phyloP scores from a whole-genome alignment of 768 basidiomycete species.

The Auriscalpium orientale region DNA sequence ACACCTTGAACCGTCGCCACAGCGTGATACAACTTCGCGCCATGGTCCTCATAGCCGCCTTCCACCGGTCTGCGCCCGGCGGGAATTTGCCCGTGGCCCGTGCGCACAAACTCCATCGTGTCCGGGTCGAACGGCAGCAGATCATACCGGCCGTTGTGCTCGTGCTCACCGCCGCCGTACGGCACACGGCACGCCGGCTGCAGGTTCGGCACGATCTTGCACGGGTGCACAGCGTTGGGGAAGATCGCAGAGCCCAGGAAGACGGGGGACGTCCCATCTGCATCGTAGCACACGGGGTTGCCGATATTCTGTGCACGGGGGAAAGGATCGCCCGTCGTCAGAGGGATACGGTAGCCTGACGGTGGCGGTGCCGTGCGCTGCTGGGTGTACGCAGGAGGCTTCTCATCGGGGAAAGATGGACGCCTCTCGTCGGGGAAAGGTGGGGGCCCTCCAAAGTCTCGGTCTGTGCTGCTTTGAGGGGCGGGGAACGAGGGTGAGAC shows the following conservation, averaged over 20 bases:
- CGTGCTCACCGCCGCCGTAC: constrained; percentile 53
- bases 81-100: constrained; percentile 55
- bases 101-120: constrained; percentile 70
- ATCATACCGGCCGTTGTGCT: constrained; percentile 63
- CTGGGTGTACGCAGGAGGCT: background rate
- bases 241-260: constrained; percentile 73
- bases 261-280: constrained; percentile 48
- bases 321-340: constrained; percentile 38
- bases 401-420: background rate
- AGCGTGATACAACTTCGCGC: constrained; percentile 62
- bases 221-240: constrained; percentile 63
- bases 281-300: constrained; percentile 46
- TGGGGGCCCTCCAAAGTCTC: background rate
- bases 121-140: constrained; percentile 59
- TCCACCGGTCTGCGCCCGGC: constrained; percentile 51
- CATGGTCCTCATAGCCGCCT: constrained; percentile 70
- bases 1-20: constrained; percentile 42
- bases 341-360: constrained; percentile 60
- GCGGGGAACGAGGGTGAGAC: background rate
- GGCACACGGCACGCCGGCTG: constrained; percentile 45
- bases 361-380: constrained; percentile 32
- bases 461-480: background rate
- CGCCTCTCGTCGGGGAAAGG: background rate
- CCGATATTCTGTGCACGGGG: constrained; percentile 37
- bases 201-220: constrained; percentile 69